Evolutionary conservation across 2,329 filamentous ascomycete genomes (phyloP), one percentile per base, ranked within the genome.

Genomic region (Colletotrichum sp.): DNA sequence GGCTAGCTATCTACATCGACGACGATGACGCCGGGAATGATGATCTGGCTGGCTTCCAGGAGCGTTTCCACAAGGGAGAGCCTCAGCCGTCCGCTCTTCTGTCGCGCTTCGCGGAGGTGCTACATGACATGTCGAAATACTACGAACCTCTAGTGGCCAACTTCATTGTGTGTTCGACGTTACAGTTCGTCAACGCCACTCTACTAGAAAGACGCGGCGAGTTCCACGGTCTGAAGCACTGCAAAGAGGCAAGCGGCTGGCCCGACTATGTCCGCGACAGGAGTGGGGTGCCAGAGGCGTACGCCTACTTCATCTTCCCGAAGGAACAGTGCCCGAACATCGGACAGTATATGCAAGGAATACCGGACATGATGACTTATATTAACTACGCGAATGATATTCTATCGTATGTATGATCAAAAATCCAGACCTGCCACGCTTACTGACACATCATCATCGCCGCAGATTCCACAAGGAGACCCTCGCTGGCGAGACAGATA

Each of bases 1-100:
- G 57, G 57, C 57, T 60, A 60, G 57, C 57, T 1, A 60, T 60
- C 57, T 60, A 60, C 26, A 60, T 60, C 8, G 57, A 60, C 57
- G 57, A 60, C 24, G 57, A 60, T 30, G 57, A 60, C 8, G 57
- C 57, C 28, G 57, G 57, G 3, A 52, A 52, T 1, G 44, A 52
- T 13, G 44, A 52, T 18, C 44, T 52, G 2, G 44, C 44, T 4
- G 44, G 44, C 10, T 52, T 52, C n/a, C 44, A 52, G 10, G 44
- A 52, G 44, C 44, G 44, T 21, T 21, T 52, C n/a, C 44, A 52
- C 44, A 52, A 52, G n/a, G 44, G 44, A 52, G 44, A 21, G 44
- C 2, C 44, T 21, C 44, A 52, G 44, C 44, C 44, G 12, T 52
- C 44, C 6, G 44, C 44, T 52, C 44, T 52, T 13, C 44, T 52